phyloP scores from a whole-genome alignment of 108 stramenopile species.

The Nitzschia palea region DNA sequence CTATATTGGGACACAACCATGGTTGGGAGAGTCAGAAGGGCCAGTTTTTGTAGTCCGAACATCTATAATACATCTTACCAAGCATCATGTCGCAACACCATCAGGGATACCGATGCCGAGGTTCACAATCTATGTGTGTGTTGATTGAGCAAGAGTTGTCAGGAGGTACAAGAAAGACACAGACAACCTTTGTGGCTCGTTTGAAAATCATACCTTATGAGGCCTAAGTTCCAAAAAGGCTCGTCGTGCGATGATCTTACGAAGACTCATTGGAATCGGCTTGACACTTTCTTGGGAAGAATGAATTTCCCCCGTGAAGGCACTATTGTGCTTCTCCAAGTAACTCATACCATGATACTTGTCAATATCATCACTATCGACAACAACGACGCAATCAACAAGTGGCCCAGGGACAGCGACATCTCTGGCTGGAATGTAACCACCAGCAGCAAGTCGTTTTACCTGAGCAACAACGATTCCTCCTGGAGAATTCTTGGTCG shows the following conservation, averaged over 20 bases:
- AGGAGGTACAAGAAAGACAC: too few species aligned
- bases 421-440: conserved; percentile 48
- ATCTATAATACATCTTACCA: too few species aligned
- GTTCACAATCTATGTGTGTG: conserved; percentile 71
- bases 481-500: conserved; percentile 67
- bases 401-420: conserved; percentile 74
- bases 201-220: too few species aligned
- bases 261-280: conserved; percentile 47
- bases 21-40: too few species aligned
- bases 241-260: conserved; percentile 78
- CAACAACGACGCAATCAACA: conserved; percentile 77
- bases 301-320: conserved; percentile 59
- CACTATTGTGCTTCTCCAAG: conserved; percentile 52
- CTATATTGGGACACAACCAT: too few species aligned
- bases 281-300: conserved; percentile 39
- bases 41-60: too few species aligned
- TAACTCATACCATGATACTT: conserved; percentile 65
- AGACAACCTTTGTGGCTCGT: too few species aligned
- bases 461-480: conserved; percentile 84
- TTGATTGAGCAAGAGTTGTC: too few species aligned
- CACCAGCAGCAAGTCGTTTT: conserved; percentile 56
- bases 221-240: conserved; percentile 50
- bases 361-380: conserved; percentile 66
- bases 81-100: conserved; percentile 67
- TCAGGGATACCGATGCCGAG: conserved; percentile 84